Percentiles rank a stretch among this genome's conserved stretches.
phyloP scores from a whole-genome alignment of 768 basidiomycete species.

The Mycena chlorophos region DNA sequence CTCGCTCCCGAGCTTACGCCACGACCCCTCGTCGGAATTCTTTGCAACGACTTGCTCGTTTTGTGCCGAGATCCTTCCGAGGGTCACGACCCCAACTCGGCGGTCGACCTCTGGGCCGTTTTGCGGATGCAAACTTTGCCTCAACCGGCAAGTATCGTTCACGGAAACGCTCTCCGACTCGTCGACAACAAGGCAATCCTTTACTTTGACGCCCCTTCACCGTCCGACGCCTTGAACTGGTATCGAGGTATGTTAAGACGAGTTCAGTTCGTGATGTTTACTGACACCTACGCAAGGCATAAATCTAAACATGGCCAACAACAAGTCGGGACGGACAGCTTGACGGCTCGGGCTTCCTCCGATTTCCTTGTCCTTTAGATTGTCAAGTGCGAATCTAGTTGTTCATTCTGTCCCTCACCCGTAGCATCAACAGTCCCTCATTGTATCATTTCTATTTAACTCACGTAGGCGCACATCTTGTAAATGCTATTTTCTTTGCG shows the following conservation, averaged over 20 bases:
- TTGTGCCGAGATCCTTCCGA: conserved; percentile 85
- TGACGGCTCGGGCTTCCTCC: conserved; percentile 16
- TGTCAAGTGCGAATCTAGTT: conserved; percentile 20
- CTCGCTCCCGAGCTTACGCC: conserved; percentile 85
- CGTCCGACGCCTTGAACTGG: conserved; percentile 86
- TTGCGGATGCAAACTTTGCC: conserved; percentile 91
- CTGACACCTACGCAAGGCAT: conserved; percentile 55
- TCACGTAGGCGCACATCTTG: background rate
- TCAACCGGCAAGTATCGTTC: conserved; percentile 87
- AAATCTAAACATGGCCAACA: conserved; percentile 87
- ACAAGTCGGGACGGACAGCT: conserved; percentile 52
- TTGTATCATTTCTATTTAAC: conserved; percentile 15
- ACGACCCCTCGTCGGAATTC: conserved; percentile 72
- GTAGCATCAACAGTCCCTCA: conserved; percentile 15
- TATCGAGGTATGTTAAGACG: conserved; percentile 64
- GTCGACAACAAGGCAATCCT: conserved; percentile 92
- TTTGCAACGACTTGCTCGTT: conserved; percentile 93
- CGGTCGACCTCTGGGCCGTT: conserved; percentile 95
- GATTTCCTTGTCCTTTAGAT: conserved; percentile 16
- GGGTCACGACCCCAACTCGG: conserved; percentile 69
- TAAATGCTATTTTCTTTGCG: conserved; percentile 1
- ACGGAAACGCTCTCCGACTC: conserved; percentile 82
- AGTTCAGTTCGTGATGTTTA: background rate
- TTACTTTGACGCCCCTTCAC: conserved; percentile 83
- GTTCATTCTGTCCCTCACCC: conserved; percentile 8